Base-by-base conservation (phyloP, 78 protist species). In the Tieghemostelium lacteum region DNA sequence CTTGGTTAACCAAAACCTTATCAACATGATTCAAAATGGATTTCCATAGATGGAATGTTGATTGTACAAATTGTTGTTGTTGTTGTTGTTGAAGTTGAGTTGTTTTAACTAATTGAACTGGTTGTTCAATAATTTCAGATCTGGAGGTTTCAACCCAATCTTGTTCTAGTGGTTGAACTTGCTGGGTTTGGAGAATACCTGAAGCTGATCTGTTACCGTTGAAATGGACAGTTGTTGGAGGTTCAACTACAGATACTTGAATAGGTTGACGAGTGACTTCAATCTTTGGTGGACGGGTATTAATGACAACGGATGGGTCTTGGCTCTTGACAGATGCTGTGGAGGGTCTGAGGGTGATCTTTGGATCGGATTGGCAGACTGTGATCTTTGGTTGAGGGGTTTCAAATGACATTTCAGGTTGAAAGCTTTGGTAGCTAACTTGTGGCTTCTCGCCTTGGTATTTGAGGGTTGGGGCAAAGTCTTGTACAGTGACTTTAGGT, bases 181-280 rank as follows among this genome's bases (percentile, higher is more conserved):
- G 60, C 36, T 4, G 6, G 64, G 36, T 20, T 1, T 33, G 34
- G 1, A 72, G 54, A 22, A 61, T 60, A 0, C 54, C 61, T 14
- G n/a, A 26, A 3, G 24, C n/a, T 2, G 54, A 34, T 22, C 52
- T 63, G 17, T 61, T 57, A n/a, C 91, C 91, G 52, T 10, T 10
- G 12, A 83, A 83, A 26, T 52, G 70, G 33, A 83, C 91, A 1
- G 91, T 69, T 8, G 91, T 83, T 1, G 91, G 29, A 58, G 91
- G 91, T 19, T 83, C 91, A 28, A 83, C 28, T 17, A 83, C 91
- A 69, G 80, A 54, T 14, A 83, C 91, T 28, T 73, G 49, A 19
- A 83, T 58, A 69, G 91, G 91, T 26, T 83, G 91, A 60, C 75
- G 91, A 10, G 66, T 76, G 29, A 83, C 91, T 42, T 83, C 91